These are phyloP conservation scores for Prillingera fragicola DNA, from an alignment of 1,284 basidiomycete species.

Conservation along the genomic window DNA sequence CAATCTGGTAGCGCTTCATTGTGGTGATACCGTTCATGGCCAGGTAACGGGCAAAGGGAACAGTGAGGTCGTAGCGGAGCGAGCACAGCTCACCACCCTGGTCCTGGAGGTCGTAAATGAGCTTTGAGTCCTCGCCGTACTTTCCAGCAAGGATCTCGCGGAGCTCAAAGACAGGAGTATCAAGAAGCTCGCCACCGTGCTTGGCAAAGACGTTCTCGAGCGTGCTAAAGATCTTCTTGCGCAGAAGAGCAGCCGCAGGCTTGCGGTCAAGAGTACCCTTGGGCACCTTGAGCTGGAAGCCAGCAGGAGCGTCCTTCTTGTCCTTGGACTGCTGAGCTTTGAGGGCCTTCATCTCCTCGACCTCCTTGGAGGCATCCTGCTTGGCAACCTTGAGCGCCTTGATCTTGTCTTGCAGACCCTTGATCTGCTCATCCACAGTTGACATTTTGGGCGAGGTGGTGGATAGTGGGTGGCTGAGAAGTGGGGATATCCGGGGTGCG, in stretches of 20 bases:
- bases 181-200: constrained; percentile 87
- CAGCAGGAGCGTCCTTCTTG: constrained; percentile 49
- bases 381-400: constrained; percentile 45
- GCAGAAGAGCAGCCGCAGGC: constrained; percentile 86
- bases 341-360: constrained; percentile 46
- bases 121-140: constrained; percentile 94
- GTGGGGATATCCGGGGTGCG: not conserved
- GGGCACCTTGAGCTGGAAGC: constrained; percentile 34
- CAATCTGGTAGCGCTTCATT: constrained; percentile 92
- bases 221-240: constrained; percentile 81
- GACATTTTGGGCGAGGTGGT: constrained; percentile 4
- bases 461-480: not conserved
- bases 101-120: constrained; percentile 96
- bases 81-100: constrained; percentile 98
- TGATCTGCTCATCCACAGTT: constrained; percentile 32
- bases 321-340: constrained; percentile 34
- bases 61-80: constrained; percentile 92
- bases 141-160: constrained; percentile 94
- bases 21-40: constrained; percentile 80
- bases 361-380: constrained; percentile 42
- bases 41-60: constrained; percentile 90
- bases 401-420: constrained; percentile 41
- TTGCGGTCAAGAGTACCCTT: constrained; percentile 96
- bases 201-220: constrained; percentile 84
- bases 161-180: constrained; percentile 96